A percentile compares a stretch with the other conserved stretches of the same genome.
These are phyloP conservation scores for Ampelocalamus luodianensis DNA, from an alignment of 176 grass and related monocot genomes.

Conservation along the genomic window DNA sequence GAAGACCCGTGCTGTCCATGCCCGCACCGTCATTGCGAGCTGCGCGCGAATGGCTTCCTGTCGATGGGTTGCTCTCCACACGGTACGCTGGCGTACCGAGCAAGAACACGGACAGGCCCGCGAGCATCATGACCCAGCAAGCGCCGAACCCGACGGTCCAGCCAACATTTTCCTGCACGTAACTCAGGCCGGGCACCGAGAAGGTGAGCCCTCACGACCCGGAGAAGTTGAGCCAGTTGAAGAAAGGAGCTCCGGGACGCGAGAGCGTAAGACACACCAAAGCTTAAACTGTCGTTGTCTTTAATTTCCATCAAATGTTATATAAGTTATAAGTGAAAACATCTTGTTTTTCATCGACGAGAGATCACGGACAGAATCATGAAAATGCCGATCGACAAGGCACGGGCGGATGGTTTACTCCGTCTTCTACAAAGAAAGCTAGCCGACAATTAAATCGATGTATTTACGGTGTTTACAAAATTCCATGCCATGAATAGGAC, in stretches of 20 bases:
- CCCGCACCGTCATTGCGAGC: background rate
- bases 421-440: too few species aligned
- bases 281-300: too few species aligned
- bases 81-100: constrained; percentile 38
- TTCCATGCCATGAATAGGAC: too few species aligned
- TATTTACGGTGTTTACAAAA: too few species aligned
- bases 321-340: too few species aligned
- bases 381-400: too few species aligned
- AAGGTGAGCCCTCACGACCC: constrained; percentile 40
- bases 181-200: constrained; percentile 27
- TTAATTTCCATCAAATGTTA: too few species aligned
- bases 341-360: too few species aligned
- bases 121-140: constrained; percentile 45
- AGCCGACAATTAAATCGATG: too few species aligned
- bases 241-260: constrained; percentile 53
- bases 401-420: too few species aligned
- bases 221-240: constrained; percentile 75
- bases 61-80: background rate
- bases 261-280: background rate
- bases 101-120: constrained; percentile 32
- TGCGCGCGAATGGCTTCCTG: background rate
- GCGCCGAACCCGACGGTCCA: constrained; percentile 54
- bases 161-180: constrained; percentile 64
- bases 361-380: too few species aligned
- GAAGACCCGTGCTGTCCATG: background rate